A percentile compares a stretch with the other conserved stretches of the same genome.
phyloP scores from a whole-genome alignment of 2,329 filamentous ascomycete species.

The Truncatella angustata region DNA sequence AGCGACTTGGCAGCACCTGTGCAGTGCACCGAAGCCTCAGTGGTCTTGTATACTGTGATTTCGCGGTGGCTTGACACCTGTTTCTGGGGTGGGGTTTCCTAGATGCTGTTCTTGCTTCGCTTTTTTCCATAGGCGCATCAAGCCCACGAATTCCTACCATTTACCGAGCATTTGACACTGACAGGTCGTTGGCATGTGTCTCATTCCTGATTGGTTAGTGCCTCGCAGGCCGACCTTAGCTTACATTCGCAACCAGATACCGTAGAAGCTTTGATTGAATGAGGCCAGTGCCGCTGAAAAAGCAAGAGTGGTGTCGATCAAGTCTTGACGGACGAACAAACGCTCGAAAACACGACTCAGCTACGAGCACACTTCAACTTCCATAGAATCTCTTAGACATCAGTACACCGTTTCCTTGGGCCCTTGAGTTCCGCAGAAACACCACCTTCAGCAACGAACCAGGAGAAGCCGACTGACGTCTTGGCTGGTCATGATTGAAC shows the following conservation, averaged over 20 bases:
- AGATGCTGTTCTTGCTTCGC: too few species aligned
- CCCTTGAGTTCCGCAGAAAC: too few species aligned
- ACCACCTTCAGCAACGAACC: too few species aligned
- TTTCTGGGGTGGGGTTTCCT: too few species aligned
- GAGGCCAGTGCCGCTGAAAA: neutral
- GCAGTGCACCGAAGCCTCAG: too few species aligned
- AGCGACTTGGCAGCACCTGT: too few species aligned
- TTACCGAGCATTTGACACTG: neutral
- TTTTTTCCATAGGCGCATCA: neutral
- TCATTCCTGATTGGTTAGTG: neutral
- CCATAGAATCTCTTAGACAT: neutral
- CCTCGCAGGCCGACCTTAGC: neutral
- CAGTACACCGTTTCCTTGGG: too few species aligned
- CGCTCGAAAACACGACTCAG: neutral
- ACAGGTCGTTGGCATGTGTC: neutral
- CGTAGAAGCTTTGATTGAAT: neutral
- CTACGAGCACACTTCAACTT: neutral
- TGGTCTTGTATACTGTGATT: too few species aligned
- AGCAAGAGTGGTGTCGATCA: conserved; percentile 4
- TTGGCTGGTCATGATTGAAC: conserved; percentile 1
- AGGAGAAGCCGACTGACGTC: neutral
- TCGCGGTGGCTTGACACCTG: too few species aligned
- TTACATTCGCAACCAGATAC: neutral
- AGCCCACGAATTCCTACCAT: neutral
- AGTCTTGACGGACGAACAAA: neutral